Base-by-base conservation (phyloP, 2,329 filamentous ascomycete genomes). In the Sordariomycetes sp. region DNA sequence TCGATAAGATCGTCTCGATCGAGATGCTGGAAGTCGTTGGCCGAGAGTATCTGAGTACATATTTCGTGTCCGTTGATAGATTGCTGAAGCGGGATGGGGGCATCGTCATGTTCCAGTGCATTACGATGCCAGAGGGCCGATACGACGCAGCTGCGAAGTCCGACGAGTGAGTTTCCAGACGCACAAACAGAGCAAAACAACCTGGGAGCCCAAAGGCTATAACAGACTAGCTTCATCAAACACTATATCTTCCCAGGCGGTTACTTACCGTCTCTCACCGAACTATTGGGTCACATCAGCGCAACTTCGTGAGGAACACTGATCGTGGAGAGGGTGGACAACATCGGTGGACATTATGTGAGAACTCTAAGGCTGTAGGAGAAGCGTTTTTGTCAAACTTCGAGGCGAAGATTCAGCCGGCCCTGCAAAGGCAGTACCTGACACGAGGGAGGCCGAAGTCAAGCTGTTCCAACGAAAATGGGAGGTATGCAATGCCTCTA, bases 221-320 rank as follows among this genome's bases (percentile, higher is more conserved):
- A 58, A 61, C 54, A 22, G 53, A 53, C 3, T 58, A 77, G 75
- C 65, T 90, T 90, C 68, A 89, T 90, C 65, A 80, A 85, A 58
- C 82, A 84, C 60, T 88, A 90, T 69, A 89, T 90, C 57, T 90
- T 90, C 68, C 87, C 86, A 0, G 86, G 86, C n/a, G 87, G 86
- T 1, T 85, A 89, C 64, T 71, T 90, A 7, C 81, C 81, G 0
- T 78, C 77, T 2, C 74, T 76, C 35, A 79, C 74, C 15, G 77
- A 83, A 61, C 69, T 85, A 20, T 68, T 84, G 25, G 71, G 75
- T 54, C 76, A 83, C 36, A 84, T 90, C 61, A 78, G 76, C 48
- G 73, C 74, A 28, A 82, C 82, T 36, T 85, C 84, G 0, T 68
- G 74, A 10, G 81, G 82, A 0, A 79, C 78, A 0, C 72, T 90